Evolutionary conservation across 164 flowering plant genomes (phyloP).

Genomic region (Macadamia integrifolia): DNA sequence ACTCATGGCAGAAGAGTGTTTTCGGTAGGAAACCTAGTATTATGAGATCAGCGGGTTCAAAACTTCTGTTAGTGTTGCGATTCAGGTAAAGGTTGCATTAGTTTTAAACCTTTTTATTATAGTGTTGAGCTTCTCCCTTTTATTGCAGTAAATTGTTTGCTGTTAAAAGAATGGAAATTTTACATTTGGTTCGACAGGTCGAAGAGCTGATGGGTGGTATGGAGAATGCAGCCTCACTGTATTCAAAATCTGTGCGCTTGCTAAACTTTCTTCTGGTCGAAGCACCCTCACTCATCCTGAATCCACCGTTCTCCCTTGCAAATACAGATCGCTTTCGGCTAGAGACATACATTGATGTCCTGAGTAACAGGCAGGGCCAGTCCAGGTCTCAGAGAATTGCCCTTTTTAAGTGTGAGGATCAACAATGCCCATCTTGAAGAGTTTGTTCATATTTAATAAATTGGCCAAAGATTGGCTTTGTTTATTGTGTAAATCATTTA

Average conservation of each 20-base stretch:
- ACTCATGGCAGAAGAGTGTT: too few species aligned
- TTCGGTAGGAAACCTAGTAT: neutral
- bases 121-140: too few species aligned
- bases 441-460: neutral
- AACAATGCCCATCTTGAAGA: constrained; percentile 26
- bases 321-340: constrained; percentile 79
- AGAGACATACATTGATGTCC: constrained; percentile 61
- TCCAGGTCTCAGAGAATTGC: constrained; percentile 61
- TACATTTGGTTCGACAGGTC: constrained; percentile 34
- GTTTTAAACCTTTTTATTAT: too few species aligned
- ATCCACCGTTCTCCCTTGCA: constrained; percentile 90
- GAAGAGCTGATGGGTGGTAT: constrained; percentile 77
- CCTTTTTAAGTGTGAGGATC: constrained; percentile 57
- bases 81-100: too few species aligned
- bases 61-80: too few species aligned
- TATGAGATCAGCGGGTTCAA: too few species aligned
- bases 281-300: constrained; percentile 83
- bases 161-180: neutral
- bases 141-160: neutral
- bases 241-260: constrained; percentile 72
- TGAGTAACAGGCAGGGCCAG: constrained; percentile 64
- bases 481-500: constrained; percentile 22
- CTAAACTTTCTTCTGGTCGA: constrained; percentile 78
- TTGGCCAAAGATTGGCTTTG: neutral
- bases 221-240: constrained; percentile 53